A percentile compares a stretch with the other conserved stretches of the same genome.
These are phyloP conservation scores for Irpex lacteus DNA, from an alignment of 1,284 basidiomycete genomes.

Conservation along the genomic window DNA sequence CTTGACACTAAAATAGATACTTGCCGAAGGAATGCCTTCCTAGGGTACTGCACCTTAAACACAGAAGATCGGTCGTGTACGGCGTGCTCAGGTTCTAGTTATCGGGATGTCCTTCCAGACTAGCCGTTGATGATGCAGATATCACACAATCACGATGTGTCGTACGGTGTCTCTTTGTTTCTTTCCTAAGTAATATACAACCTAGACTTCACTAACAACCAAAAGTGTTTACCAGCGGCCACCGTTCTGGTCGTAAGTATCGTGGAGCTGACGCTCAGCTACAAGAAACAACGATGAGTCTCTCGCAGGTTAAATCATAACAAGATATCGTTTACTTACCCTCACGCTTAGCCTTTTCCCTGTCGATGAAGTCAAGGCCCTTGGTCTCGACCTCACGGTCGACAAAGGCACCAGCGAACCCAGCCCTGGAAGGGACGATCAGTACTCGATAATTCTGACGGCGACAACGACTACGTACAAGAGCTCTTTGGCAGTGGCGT, in stretches of 20 bases:
- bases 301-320: not conserved
- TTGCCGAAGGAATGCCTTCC: too few relatives aligned
- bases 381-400: conserved; percentile 44
- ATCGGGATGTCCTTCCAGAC: too few relatives aligned
- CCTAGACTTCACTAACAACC: not conserved
- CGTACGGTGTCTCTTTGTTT: not conserved
- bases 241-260: conserved; percentile 7
- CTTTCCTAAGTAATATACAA: not conserved
- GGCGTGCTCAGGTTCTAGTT: too few relatives aligned
- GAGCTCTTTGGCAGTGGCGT: conserved; percentile 39
- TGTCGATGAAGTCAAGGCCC: conserved; percentile 43
- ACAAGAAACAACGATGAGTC: not conserved
- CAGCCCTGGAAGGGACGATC: conserved; percentile 29
- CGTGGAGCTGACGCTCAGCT: conserved; percentile 10
- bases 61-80: too few relatives aligned
- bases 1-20: too few relatives aligned
- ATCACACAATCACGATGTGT: too few relatives aligned
- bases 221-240: not conserved
- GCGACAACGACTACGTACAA: conserved; percentile 21
- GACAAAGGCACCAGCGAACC: conserved; percentile 42
- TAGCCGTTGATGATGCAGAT: too few relatives aligned
- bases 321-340: conserved; percentile 25
- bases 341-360: conserved; percentile 41
- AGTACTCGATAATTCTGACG: not conserved
- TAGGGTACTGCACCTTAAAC: too few relatives aligned